These are phyloP conservation scores for Taiwanofungus camphoratus DNA, from an alignment of 1,284 basidiomycete species.

Conservation along the genomic window DNA sequence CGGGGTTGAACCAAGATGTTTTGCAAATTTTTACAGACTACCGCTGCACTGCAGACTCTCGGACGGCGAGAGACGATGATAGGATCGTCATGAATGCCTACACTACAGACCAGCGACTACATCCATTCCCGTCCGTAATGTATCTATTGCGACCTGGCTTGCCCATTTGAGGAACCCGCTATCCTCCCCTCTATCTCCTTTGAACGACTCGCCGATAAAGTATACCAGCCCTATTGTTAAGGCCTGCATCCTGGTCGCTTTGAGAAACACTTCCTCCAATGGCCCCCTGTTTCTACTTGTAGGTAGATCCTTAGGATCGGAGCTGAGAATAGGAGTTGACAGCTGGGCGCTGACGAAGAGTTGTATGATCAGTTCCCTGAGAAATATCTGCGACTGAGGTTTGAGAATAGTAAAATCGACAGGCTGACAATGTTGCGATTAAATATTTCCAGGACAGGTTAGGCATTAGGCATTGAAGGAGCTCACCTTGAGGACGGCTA, in stretches of 20 bases:
- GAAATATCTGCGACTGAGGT: conserved; percentile 56
- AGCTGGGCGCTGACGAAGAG: conserved; percentile 72
- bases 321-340: conserved; percentile 52
- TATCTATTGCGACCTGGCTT: conserved; percentile 57
- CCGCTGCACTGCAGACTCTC: too few relatives aligned
- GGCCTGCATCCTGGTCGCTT: conserved; percentile 52
- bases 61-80: background rate
- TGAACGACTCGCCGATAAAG: conserved; percentile 53
- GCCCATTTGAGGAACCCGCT: conserved; percentile 57
- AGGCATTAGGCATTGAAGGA: background rate
- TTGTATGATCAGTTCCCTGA: conserved; percentile 62
- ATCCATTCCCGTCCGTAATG: conserved; percentile 57
- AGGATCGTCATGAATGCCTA: background rate
- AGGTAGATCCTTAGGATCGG: conserved; percentile 33
- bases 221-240: conserved; percentile 66
- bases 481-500: conserved; percentile 79
- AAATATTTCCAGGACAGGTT: conserved; percentile 1
- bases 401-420: conserved; percentile 79
- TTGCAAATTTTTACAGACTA: too few relatives aligned
- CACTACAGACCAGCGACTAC: conserved; percentile 37
- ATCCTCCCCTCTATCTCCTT: conserved; percentile 34
- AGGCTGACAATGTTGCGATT: too few relatives aligned
- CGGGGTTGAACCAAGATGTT: conserved; percentile 8
- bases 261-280: conserved; percentile 72
- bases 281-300: conserved; percentile 48